Conservation (phyloP, 2,329 filamentous ascomycete species). For the Curvularia lunata region DNA sequence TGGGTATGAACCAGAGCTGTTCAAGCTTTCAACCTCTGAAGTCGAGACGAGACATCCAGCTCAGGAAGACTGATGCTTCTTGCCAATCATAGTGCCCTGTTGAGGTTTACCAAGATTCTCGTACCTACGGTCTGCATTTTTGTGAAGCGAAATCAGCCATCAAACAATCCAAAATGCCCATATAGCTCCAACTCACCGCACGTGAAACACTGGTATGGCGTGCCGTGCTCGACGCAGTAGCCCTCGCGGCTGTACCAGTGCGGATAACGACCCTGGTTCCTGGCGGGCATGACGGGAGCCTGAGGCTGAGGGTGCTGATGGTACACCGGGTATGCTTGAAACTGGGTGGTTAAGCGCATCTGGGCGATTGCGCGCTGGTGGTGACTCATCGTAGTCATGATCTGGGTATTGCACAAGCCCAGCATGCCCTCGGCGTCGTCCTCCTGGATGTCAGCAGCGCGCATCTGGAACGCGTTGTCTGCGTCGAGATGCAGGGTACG, state of each 20-base stretch:
- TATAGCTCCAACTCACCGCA: conserved; percentile 13
- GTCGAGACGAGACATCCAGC: neutral
- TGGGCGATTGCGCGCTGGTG: conserved; percentile 23
- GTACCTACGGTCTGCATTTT: neutral
- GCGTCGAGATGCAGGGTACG: conserved; percentile 28
- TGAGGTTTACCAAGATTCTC: neutral
- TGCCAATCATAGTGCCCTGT: neutral
- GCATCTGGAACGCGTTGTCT: conserved; percentile 25
- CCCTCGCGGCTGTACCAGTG: conserved; percentile 11
- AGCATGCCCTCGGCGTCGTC: conserved; percentile 33
- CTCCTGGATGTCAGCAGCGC: conserved; percentile 21
- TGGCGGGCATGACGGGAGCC: neutral
- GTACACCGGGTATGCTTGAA: neutral
- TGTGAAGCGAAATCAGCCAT: neutral
- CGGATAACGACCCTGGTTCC: conserved; percentile 14
- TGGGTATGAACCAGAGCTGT: neutral
- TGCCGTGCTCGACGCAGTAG: conserved; percentile 21
- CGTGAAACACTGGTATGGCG: conserved; percentile 20
- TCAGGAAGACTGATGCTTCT: neutral
- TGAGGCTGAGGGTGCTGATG: neutral
- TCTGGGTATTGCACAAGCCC: conserved; percentile 13
- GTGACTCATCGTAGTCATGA: conserved; percentile 24
- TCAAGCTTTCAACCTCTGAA: neutral
- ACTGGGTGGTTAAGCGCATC: conserved; percentile 5
- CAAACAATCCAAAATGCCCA: neutral